These are phyloP conservation scores for Lasiosphaeriaceae sp. DNA, from an alignment of 495 filamentous ascomycete species.

Conservation along the genomic window DNA sequence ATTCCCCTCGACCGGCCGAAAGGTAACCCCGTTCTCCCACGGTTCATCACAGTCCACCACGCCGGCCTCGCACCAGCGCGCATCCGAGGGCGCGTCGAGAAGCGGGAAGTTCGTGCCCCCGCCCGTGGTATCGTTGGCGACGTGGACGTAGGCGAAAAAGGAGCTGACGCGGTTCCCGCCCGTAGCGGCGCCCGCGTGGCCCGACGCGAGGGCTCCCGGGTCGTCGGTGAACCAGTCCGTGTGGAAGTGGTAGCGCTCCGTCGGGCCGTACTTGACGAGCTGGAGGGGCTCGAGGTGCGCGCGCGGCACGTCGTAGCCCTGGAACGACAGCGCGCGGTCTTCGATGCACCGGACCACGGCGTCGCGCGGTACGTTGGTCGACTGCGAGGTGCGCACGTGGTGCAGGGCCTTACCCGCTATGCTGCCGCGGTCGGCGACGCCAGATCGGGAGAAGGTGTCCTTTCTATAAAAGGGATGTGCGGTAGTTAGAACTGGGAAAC, in stretches of 20 bases:
- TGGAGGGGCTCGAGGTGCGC: slow-evolving; percentile 50
- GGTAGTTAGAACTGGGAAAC: background rate
- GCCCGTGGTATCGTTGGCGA: slow-evolving; percentile 44
- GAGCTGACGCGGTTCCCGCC: slow-evolving; percentile 49
- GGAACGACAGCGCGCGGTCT: slow-evolving; percentile 63
- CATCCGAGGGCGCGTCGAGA: slow-evolving; percentile 31
- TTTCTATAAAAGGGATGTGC: slow-evolving; percentile 16
- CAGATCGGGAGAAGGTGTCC: slow-evolving; percentile 39
- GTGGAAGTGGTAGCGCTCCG: slow-evolving; percentile 51
- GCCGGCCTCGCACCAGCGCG: slow-evolving; percentile 53
- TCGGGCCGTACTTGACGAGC: slow-evolving; percentile 48
- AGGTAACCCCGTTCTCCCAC: slow-evolving; percentile 58
- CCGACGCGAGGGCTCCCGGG: too few species aligned
- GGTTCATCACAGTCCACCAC: slow-evolving; percentile 54
- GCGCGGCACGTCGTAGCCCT: slow-evolving; percentile 52
- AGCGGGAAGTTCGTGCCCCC: slow-evolving; percentile 57
- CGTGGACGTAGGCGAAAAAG: slow-evolving; percentile 55
- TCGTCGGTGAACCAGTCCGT: slow-evolving; percentile 53
- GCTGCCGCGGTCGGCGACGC: slow-evolving; percentile 30
- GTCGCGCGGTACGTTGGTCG: slow-evolving; percentile 48
- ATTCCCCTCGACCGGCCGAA: slow-evolving; percentile 63
- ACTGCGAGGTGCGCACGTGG: slow-evolving; percentile 41
- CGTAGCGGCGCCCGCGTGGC: slow-evolving; percentile 30
- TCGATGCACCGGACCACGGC: slow-evolving; percentile 64
- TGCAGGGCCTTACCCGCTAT: slow-evolving; percentile 18